Evolutionary conservation across 177 flowering plant species (phyloP).

Genomic region (Vitis hybrid): DNA sequence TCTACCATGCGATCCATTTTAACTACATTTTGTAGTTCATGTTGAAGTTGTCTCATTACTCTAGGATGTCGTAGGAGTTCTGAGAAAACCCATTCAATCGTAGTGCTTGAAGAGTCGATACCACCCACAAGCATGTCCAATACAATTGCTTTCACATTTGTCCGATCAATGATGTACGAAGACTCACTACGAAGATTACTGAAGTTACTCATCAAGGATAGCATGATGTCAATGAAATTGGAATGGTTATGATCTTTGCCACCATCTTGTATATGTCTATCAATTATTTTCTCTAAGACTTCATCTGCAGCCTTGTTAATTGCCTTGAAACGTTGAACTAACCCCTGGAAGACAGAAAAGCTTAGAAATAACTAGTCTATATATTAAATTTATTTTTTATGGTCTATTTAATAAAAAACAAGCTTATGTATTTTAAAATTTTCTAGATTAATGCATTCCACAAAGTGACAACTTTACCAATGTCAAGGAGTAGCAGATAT

Average conservation of each 20-base stretch:
- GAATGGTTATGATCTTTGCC: too few relatives aligned
- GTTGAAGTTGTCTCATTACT: slow-evolving; percentile 5
- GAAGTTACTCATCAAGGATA: not conserved
- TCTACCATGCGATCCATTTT: slow-evolving; percentile 5
- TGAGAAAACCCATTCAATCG: not conserved
- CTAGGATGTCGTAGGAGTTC: slow-evolving; percentile 2
- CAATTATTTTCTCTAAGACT: not conserved
- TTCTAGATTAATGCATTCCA: too few relatives aligned
- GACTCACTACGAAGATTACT: not conserved
- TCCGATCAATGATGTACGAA: not conserved
- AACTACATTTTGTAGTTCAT: slow-evolving; percentile 11
- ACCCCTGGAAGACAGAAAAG: not conserved
- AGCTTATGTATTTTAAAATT: too few relatives aligned
- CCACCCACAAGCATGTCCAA: slow-evolving; percentile 8
- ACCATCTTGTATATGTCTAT: not conserved
- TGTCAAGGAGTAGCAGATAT: too few relatives aligned
- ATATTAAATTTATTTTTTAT: too few relatives aligned
- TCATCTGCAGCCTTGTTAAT: not conserved
- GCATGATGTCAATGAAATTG: slow-evolving; percentile 11
- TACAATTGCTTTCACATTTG: not conserved
- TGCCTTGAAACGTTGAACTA: not conserved
- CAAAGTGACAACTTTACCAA: too few relatives aligned
- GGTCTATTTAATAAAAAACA: too few relatives aligned
- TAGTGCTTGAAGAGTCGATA: not conserved
- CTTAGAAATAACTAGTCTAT: too few relatives aligned